Percentiles rank a stretch among this genome's conserved stretches.
Conservation (phyloP, 768 basidiomycete species). For the Krasilnikovozyma curviuscula region DNA sequence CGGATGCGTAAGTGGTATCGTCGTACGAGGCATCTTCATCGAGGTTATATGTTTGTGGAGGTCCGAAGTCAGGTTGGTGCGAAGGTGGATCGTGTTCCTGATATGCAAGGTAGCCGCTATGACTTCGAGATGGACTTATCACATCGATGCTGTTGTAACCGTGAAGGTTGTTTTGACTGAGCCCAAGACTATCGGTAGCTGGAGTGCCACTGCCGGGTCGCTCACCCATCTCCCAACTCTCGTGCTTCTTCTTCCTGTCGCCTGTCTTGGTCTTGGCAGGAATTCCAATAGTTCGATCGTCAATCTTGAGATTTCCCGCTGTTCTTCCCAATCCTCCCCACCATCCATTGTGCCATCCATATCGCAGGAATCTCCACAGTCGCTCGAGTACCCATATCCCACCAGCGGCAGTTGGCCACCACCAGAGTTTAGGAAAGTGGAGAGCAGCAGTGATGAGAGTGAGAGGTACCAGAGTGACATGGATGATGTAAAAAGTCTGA, state of each 20-base stretch:
- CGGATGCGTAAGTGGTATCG: no score
- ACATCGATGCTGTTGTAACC: no score
- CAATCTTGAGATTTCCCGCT: background rate
- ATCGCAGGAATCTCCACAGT: conserved; percentile 36
- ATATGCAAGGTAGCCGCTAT: no score
- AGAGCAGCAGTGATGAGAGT: conserved; percentile 43
- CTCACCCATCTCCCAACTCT: background rate
- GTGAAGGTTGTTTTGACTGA: no score
- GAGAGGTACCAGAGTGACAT: conserved; percentile 44
- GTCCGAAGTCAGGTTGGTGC: no score
- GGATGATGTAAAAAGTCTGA: conserved; percentile 46
- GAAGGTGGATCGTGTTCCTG: no score
- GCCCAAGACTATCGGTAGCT: no score
- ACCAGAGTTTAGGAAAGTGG: conserved; percentile 46
- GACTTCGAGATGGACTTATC: no score
- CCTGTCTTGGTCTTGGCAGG: background rate
- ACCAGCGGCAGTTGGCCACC: conserved; percentile 50
- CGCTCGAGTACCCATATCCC: conserved; percentile 47
- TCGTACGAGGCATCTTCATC: no score
- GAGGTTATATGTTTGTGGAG: no score
- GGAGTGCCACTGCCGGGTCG: no score
- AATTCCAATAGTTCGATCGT: background rate
- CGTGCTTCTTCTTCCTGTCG: background rate
- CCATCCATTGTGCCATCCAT: conserved; percentile 42
- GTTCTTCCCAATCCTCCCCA: conserved; percentile 22